Percentiles rank a stretch among this genome's conserved stretches.
Evolutionary conservation across 176 grass and related monocot genomes (phyloP).

Genomic region (Rhynchospora tenuis): DNA sequence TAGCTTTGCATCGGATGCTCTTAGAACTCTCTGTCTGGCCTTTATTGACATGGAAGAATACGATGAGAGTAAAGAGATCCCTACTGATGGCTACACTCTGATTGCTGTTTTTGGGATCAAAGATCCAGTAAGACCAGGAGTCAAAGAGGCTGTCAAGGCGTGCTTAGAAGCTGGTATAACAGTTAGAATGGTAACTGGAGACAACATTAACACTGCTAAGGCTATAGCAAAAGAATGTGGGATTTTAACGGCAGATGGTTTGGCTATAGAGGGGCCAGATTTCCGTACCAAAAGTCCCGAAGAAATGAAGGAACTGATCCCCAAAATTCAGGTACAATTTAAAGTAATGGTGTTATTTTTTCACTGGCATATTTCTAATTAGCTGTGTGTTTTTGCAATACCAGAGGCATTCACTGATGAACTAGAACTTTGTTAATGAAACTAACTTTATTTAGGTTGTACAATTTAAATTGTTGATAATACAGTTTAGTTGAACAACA

Average conservation of each 20-base stretch:
- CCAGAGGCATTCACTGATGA: not conserved
- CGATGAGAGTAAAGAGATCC: conserved; percentile 38
- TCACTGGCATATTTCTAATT: not conserved
- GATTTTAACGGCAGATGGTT: conserved; percentile 67
- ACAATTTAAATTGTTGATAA: not conserved
- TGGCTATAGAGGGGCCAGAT: conserved; percentile 83
- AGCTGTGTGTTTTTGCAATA: not conserved
- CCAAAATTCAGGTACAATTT: conserved; percentile 63
- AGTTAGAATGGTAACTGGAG: conserved; percentile 95
- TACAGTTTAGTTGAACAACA: not conserved
- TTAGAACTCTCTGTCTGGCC: conserved; percentile 84
- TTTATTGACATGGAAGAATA: conserved; percentile 62
- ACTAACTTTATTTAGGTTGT: too few species aligned
- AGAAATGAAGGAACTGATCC: conserved; percentile 72
- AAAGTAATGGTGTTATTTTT: not conserved
- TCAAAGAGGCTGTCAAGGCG: conserved; percentile 73
- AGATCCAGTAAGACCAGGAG: conserved; percentile 80
- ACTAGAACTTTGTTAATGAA: not conserved
- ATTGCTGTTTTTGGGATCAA: conserved; percentile 90
- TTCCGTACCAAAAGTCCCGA: conserved; percentile 58
- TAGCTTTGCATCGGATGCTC: conserved; percentile 71
- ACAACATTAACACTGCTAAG: conserved; percentile 95
- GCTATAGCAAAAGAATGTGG: conserved; percentile 97
- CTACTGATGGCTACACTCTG: conserved; percentile 66
- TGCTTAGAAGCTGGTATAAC: conserved; percentile 71